Base-by-base conservation (phyloP, 2,329 filamentous ascomycete genomes). In the Neonectria magnoliae region DNA sequence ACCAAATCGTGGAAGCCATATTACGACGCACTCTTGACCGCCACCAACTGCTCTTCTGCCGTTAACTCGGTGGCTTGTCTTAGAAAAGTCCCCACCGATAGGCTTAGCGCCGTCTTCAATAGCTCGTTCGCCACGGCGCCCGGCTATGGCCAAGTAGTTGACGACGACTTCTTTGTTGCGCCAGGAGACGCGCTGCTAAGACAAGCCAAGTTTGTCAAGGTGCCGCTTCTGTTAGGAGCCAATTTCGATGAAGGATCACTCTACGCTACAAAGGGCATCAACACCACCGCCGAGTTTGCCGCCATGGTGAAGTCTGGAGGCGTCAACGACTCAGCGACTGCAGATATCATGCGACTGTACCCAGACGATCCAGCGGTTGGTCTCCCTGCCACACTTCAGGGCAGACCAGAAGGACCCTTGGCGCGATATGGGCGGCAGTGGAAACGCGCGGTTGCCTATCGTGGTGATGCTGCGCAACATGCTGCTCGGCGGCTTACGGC, bases 341-440 rank as follows among this genome's bases (percentile, higher is more conserved):
- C 25, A 2, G 42, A 29, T 6, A 48, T 57, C 11, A 25, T 36
- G 1, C 8, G 18, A 11, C 47, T 44, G 9, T 65, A 65, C 10
- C 53, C 62, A 0, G 29, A 57, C 3, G 45, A 48, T 8, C 45
- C 45, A 4, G 25, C 25, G 3, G 18, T 31, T 4, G 41, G 41
- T 41, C 22, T 45, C 16, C 54, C 41, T 10, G 41, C 41, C 6
- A 57, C 54, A 8, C 41, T 45, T 2, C 20, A 57, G 5, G 20
- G 41, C 27, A 42, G 27, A 9, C 54, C 41, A 9, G 54, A 22
- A 47, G 27, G 41, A 3, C 27, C 54, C 1, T 76, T 79, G 56
- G 88, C 87, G 4, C 36, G 9, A 18, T 33, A 36, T 9, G 57
- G 57, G 29, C 20, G 18, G n/a, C 47, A 59, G 25, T 52, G 25